Conservation (phyloP, 176 grass and related monocot genomes). For the Oryza meyeriana region DNA sequence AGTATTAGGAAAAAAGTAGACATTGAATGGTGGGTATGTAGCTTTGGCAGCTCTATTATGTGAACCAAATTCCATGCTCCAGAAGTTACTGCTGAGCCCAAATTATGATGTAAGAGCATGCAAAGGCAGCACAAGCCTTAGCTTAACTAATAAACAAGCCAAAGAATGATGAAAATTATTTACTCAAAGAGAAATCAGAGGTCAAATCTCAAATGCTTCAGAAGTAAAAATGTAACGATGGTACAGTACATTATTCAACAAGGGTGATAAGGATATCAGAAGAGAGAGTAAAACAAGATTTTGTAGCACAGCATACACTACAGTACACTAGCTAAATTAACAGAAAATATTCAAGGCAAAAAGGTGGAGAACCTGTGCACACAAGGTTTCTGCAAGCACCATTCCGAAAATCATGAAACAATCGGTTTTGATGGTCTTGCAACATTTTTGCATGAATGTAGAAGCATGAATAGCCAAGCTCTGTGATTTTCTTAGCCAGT, state of each 20-base stretch:
- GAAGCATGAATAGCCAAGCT: constrained; percentile 91
- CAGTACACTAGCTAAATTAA: background rate
- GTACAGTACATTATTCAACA: background rate
- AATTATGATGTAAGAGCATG: background rate
- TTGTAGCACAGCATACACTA: background rate
- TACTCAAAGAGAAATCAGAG: background rate
- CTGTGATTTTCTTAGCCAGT: constrained; percentile 89
- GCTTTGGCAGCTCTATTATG: background rate
- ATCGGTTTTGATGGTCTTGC: constrained; percentile 87
- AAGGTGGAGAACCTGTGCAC: constrained; percentile 65
- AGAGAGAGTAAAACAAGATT: background rate
- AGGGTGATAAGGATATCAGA: background rate
- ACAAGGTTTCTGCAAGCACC: constrained; percentile 95
- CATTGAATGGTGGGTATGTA: background rate
- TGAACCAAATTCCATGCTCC: background rate
- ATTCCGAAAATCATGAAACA: constrained; percentile 96
- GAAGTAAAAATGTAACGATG: background rate
- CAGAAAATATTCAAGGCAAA: constrained; percentile 2
- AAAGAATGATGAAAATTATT: background rate
- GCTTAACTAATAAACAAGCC: background rate
- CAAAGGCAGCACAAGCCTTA: background rate
- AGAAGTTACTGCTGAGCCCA: background rate
- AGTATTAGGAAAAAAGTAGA: background rate
- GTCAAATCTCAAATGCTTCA: background rate
- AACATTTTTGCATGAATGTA: constrained; percentile 98